phyloP scores from a whole-genome alignment of 129 eudicot species.

The Deinandra increscens region DNA sequence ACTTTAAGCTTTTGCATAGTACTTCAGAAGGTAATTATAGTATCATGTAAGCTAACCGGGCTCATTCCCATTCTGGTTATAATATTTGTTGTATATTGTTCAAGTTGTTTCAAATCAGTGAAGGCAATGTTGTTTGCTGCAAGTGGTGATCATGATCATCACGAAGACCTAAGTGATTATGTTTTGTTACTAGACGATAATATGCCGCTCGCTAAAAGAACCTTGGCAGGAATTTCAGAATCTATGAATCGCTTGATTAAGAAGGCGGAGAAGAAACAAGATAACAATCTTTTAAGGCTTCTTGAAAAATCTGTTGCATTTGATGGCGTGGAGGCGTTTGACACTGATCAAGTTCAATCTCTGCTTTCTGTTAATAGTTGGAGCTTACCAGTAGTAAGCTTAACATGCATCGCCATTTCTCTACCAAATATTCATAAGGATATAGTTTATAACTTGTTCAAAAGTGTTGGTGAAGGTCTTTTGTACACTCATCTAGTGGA shows the following conservation, averaged over 20 bases:
- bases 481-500: neutral
- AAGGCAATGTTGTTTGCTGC: neutral
- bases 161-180: neutral
- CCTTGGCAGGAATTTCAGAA: neutral
- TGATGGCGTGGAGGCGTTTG: neutral
- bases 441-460: neutral
- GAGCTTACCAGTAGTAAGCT: conserved; percentile 19
- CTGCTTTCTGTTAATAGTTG: neutral
- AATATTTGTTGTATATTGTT: neutral
- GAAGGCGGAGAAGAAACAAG: neutral
- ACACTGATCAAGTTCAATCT: neutral
- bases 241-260: neutral
- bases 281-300: neutral
- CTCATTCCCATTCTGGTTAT: neutral
- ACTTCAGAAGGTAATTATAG: conserved; percentile 1
- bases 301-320: neutral
- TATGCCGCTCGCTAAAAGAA: neutral
- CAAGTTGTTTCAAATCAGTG: neutral
- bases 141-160: neutral
- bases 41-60: conserved; percentile 11
- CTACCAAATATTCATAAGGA: neutral
- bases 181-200: neutral
- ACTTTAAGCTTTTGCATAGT: conserved; percentile 2
- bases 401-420: neutral
- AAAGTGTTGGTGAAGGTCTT: neutral